Evolutionary conservation across 1,284 basidiomycete species (phyloP).

Genomic region (Fomitiporia mediterranea): DNA sequence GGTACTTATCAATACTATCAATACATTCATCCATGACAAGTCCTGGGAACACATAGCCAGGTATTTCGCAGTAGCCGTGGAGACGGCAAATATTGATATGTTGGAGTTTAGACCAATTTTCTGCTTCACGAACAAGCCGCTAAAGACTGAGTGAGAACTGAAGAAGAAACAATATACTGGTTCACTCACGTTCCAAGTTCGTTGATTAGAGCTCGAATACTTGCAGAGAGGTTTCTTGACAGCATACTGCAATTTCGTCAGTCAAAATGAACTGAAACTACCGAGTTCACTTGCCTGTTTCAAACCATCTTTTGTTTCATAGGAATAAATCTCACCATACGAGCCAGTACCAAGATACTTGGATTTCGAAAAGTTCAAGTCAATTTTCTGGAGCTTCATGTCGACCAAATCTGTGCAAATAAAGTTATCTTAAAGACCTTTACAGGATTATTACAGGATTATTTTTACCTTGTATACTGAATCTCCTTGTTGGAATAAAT

Average conservation of each 20-base stretch:
- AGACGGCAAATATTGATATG: constrained; percentile 12
- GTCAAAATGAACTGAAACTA: neutral
- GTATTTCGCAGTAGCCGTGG: neutral
- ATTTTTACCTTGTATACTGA: too few species aligned
- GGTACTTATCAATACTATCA: neutral
- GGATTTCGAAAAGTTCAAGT: too few species aligned
- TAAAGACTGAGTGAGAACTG: neutral
- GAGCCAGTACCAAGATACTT: too few species aligned
- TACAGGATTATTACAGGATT: too few species aligned
- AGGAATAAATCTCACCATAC: neutral
- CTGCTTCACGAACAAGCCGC: neutral
- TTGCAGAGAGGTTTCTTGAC: neutral
- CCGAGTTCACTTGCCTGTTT: neutral
- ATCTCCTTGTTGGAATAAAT: too few species aligned
- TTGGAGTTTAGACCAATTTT: neutral
- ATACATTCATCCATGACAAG: neutral
- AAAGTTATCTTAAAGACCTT: too few species aligned
- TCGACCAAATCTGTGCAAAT: too few species aligned
- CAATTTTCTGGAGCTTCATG: too few species aligned
- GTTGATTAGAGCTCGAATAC: neutral
- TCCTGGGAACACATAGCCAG: neutral
- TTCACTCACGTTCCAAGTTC: neutral
- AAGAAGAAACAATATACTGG: neutral
- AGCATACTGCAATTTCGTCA: neutral
- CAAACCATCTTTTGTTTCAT: neutral